Evolutionary conservation across 2,329 filamentous ascomycete species (phyloP).

Genomic region (Fusarium globosum): DNA sequence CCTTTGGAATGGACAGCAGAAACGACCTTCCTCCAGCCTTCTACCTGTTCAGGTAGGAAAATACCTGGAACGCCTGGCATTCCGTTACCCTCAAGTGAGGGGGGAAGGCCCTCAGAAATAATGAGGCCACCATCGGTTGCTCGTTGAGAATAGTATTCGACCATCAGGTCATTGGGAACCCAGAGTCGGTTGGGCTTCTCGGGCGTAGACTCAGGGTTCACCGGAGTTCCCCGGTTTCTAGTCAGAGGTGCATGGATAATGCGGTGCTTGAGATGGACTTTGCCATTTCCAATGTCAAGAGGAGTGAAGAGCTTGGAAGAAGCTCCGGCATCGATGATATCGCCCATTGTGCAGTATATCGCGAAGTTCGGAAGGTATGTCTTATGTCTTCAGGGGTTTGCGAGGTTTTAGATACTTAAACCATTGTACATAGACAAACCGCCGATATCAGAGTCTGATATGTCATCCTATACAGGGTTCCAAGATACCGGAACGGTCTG

Average conservation of each 20-base stretch:
- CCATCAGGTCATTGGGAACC: slow-evolving; percentile 55
- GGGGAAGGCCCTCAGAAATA: slow-evolving; percentile 60
- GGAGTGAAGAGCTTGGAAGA: slow-evolving; percentile 48
- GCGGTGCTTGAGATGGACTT: slow-evolving; percentile 61
- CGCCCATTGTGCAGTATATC: slow-evolving; percentile 20
- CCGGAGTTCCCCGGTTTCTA: slow-evolving; percentile 61
- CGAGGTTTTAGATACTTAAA: slow-evolving; percentile 1
- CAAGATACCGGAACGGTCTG: not conserved
- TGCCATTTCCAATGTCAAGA: slow-evolving; percentile 53
- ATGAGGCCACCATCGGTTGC: slow-evolving; percentile 55
- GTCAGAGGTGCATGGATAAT: slow-evolving; percentile 64
- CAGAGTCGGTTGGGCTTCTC: slow-evolving; percentile 55
- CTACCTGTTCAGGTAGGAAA: slow-evolving; percentile 63
- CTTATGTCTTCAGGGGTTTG: not conserved
- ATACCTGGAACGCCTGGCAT: slow-evolving; percentile 67
- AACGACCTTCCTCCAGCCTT: slow-evolving; percentile 68
- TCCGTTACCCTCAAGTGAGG: slow-evolving; percentile 54
- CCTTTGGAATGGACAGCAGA: slow-evolving; percentile 71
- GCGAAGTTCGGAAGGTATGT: not conserved
- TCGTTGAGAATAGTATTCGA: slow-evolving; percentile 58
- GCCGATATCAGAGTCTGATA: not conserved
- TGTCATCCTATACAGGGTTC: not conserved
- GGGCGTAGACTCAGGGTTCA: slow-evolving; percentile 56
- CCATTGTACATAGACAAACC: not conserved
- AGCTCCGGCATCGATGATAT: slow-evolving; percentile 9